Conservation (phyloP, 2,329 filamentous ascomycete species). For the Hypoxylon sp. region DNA sequence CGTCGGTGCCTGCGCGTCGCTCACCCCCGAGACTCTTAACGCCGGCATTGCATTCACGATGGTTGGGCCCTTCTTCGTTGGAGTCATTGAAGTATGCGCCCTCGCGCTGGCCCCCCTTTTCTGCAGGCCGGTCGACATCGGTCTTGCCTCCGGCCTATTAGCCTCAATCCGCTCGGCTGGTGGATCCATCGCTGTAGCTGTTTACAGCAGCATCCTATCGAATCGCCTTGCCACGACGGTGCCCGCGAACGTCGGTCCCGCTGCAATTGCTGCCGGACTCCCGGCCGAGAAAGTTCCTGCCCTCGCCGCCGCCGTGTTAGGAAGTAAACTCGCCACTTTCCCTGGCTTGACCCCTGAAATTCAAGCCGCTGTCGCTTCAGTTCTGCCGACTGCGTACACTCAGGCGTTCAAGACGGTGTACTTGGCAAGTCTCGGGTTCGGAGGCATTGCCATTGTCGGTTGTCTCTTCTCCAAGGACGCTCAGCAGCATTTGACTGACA, state of each 20-base stretch:
- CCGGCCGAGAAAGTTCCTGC: slow-evolving; percentile 52
- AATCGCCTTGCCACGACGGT: slow-evolving; percentile 57
- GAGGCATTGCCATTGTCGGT: slow-evolving; percentile 57
- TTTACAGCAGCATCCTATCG: slow-evolving; percentile 59
- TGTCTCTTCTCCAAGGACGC: slow-evolving; percentile 57
- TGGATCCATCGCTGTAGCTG: slow-evolving; percentile 57
- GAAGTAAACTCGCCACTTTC: slow-evolving; percentile 51
- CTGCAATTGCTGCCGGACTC: slow-evolving; percentile 57
- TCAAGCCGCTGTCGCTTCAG: slow-evolving; percentile 52
- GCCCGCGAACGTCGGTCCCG: slow-evolving; percentile 55
- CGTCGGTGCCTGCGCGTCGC: slow-evolving; percentile 55
- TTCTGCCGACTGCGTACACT: slow-evolving; percentile 56
- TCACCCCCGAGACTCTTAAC: slow-evolving; percentile 54
- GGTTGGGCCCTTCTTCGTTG: slow-evolving; percentile 57
- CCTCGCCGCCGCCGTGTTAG: slow-evolving; percentile 55
- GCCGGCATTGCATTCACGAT: slow-evolving; percentile 56
- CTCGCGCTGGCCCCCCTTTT: slow-evolving; percentile 57
- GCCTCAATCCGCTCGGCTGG: slow-evolving; percentile 59
- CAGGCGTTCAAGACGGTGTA: slow-evolving; percentile 61
- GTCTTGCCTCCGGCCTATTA: slow-evolving; percentile 59
- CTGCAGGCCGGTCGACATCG: slow-evolving; percentile 58
- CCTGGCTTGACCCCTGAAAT: slow-evolving; percentile 54
- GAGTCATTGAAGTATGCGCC: slow-evolving; percentile 56
- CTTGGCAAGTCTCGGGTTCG: slow-evolving; percentile 58
- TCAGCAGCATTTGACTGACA: slow-evolving; percentile 55